These are phyloP conservation scores for Tetradesmus obliquus DNA, from an alignment of 139 green algal genomes.

Conservation along the genomic window DNA sequence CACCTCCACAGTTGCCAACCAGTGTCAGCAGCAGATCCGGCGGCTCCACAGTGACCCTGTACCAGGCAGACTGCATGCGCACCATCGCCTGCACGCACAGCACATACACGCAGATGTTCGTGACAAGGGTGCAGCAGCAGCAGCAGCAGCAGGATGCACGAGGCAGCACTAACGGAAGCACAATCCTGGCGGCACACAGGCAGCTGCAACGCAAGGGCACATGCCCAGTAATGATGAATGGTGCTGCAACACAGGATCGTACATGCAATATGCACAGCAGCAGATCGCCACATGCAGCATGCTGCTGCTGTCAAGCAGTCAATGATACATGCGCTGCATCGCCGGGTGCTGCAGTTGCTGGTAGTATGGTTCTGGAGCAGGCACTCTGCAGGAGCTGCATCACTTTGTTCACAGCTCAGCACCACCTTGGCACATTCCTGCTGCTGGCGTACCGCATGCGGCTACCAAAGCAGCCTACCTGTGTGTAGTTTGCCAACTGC, in stretches of 20 bases:
- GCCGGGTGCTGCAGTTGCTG: too few relatives aligned
- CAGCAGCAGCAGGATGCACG: background rate
- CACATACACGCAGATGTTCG: background rate
- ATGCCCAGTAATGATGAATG: background rate
- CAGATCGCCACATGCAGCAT: too few relatives aligned
- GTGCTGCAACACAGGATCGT: background rate
- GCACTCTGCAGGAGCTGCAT: too few relatives aligned
- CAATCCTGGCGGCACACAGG: background rate
- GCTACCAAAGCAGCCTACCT: background rate
- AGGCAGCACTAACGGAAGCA: background rate
- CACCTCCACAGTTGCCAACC: conserved; percentile 27
- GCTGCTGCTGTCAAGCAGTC: too few relatives aligned
- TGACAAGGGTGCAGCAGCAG: background rate
- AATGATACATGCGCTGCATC: too few relatives aligned
- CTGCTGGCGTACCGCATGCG: too few relatives aligned
- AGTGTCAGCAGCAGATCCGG: conserved; percentile 22
- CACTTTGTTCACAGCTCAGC: too few relatives aligned
- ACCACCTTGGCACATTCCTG: too few relatives aligned
- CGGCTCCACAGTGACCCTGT: background rate
- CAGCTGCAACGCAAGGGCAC: background rate
- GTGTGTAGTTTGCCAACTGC: conserved; percentile 7
- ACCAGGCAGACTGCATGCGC: conserved; percentile 15
- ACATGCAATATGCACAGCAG: background rate
- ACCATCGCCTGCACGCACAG: conserved; percentile 2
- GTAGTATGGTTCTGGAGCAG: too few relatives aligned